Base-by-base conservation (phyloP, 2,329 filamentous ascomycete species). In the Claviceps quebecensis region DNA sequence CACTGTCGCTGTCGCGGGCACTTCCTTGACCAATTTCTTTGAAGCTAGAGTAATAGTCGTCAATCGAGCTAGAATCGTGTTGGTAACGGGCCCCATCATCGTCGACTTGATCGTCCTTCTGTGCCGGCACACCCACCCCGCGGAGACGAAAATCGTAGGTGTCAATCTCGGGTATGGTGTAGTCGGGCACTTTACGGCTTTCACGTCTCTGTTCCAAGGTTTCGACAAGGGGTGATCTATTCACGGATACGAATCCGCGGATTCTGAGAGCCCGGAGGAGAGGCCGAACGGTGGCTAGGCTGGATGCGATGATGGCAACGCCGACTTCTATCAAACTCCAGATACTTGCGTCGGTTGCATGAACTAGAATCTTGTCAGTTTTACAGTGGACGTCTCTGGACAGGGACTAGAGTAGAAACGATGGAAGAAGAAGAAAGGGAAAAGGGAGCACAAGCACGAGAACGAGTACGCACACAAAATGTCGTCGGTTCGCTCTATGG, bases 321-420 rank as follows among this genome's bases (percentile, higher is more conserved):
- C 74, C 75, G 1, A 75, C 75, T 57, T 79, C 76, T 50, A 78
- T 65, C n/a, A 78, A 63, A 9, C 74, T 78, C 76, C 76, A 79
- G 7, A 78, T 67, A 69, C 76, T 74, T 38, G 74, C 69, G 53
- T 76, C 67, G 4, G 74, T 78, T 22, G 69, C 72, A 49, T 68
- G 66, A 58, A 68, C 73, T 29, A 76, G 46, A 11, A 36, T 1
- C 19, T 16, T 7, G 47, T 65, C 46, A 63, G 58, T 43, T 43
- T 22, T 9, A 29, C 26, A 29, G 8, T 9, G 8, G 8, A 29
- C 8, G 26, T 29, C 8, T 29, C 8, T 29, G 26, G 26, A 29
- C 26, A 29, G 26, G 26, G 7, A 29, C 26, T 8, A 9, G 26
- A 9, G 8, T 9, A 29, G 26, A 29, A 23, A n/a, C 8, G 14